phyloP scores from a whole-genome alignment of 2,329 filamentous ascomycete genomes.

The Orbilia blumenaviensis region DNA sequence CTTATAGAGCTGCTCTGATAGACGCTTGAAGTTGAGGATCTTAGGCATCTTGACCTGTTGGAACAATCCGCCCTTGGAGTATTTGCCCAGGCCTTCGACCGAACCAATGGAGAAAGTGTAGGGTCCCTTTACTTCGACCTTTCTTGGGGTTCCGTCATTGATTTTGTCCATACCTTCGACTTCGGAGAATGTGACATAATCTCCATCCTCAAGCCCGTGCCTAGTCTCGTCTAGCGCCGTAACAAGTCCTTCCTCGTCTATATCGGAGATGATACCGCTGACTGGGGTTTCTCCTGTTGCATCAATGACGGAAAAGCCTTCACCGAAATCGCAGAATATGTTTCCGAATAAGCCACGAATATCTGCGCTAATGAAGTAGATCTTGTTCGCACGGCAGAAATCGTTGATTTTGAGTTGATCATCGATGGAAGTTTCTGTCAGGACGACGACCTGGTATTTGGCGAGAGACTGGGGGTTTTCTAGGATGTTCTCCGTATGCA shows the following conservation, averaged over 20 bases:
- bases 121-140: conserved; percentile 91
- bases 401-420: conserved; percentile 86
- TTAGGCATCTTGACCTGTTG: conserved; percentile 99
- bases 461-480: conserved; percentile 82
- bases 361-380: conserved; percentile 86
- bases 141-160: conserved; percentile 83
- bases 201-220: conserved; percentile 94
- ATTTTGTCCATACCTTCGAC: conserved; percentile 89
- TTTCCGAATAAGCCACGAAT: conserved; percentile 94
- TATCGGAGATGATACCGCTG: conserved; percentile 86
- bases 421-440: conserved; percentile 83
- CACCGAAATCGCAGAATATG: conserved; percentile 96
- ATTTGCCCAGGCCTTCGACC: conserved; percentile 80
- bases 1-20: conserved; percentile 79
- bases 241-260: conserved; percentile 88
- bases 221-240: conserved; percentile 93
- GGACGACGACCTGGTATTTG: conserved; percentile 89
- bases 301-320: conserved; percentile 90
- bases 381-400: conserved; percentile 92
- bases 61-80: conserved; percentile 87
- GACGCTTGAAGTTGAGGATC: conserved; percentile 84
- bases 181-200: conserved; percentile 94
- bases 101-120: conserved; percentile 98
- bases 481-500: conserved; percentile 76
- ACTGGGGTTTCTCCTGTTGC: conserved; percentile 87